Percentiles rank a stretch among this genome's conserved stretches.
Evolutionary conservation across 768 basidiomycete species (phyloP).

Genomic region (Hygrocybe punicea): DNA sequence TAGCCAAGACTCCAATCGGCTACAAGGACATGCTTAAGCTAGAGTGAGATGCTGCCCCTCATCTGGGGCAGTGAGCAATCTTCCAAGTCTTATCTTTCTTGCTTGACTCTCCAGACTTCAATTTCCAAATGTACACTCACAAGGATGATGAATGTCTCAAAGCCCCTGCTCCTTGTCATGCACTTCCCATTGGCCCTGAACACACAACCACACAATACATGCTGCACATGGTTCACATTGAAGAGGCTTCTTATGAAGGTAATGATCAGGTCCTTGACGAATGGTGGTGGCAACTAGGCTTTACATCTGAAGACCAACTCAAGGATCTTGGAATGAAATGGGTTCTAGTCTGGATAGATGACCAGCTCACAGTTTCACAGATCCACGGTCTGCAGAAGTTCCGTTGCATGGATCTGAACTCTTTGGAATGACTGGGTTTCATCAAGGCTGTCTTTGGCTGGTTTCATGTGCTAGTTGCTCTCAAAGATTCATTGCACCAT

Average conservation of each 20-base stretch:
- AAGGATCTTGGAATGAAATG: too few relatives aligned
- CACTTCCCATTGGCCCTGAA: too few relatives aligned
- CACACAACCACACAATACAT: conserved; percentile 33
- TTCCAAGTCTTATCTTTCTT: neutral
- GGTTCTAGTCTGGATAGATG: too few relatives aligned
- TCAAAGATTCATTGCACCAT: conserved; percentile 38
- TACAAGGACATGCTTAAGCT: neutral
- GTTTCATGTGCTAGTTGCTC: conserved; percentile 42
- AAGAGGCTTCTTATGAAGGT: conserved; percentile 42
- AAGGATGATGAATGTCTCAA: neutral
- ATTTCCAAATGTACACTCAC: neutral
- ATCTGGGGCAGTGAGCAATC: neutral
- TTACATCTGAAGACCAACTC: conserved; percentile 16
- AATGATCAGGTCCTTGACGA: conserved; percentile 29
- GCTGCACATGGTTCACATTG: conserved; percentile 32
- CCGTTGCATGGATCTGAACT: conserved; percentile 35
- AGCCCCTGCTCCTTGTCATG: neutral
- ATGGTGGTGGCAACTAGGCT: conserved; percentile 31
- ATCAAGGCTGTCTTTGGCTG: conserved; percentile 35
- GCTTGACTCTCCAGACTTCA: neutral
- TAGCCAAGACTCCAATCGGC: neutral
- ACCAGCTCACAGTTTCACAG: conserved; percentile 38
- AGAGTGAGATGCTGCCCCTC: neutral
- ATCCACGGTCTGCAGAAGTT: conserved; percentile 37
- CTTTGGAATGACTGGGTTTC: conserved; percentile 38